Base-by-base conservation (phyloP, 352 stramenopile species). In the Globisporangium irregulare region DNA sequence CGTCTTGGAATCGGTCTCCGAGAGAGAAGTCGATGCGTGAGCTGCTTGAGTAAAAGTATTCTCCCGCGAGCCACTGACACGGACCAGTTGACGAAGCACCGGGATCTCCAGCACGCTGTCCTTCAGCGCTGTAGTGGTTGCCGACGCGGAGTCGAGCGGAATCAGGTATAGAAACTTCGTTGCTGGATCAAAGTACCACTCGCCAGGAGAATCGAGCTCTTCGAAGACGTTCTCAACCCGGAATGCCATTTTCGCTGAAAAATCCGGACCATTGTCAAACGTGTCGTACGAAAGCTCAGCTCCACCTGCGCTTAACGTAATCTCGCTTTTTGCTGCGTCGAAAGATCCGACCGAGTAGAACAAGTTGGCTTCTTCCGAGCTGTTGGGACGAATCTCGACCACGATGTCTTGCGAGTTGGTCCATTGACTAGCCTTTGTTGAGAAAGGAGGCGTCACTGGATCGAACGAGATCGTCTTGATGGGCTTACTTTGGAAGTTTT, bases 181-280 rank as follows among this genome's bases (percentile, higher is more conserved):
- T 1, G 72, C 41, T 1, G 72, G 57, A 29, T 93, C 79, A 46
- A 90, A 93, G 55, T 81, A 93, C 83, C 82, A 90, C 59, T 91
- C 83, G 22, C 80, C 81, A 0, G 80, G 80, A 6, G 75, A 74
- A 73, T 92, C 77, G 9, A 92, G 67, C 66, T 91, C 86, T 60
- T 87, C 67, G 0, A 88, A 55, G 3, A 90, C 60, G 58, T 93
- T 93, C 56, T 91, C 86, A 18, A 90, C 73, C 14, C 84, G 86
- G 62, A 91, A 84, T 22, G 51, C 62, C n/a, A 70, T 43, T 54
- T 27, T 41, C 59, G 29, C 51, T 10, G 27, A 15, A 25, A 59
- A 25, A 54, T 69, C 29, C 46, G 62, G 67, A 29, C 79, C 82
- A 48, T 77, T 34, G 1, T 62, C 61, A 46, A 92, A 93, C 1